phyloP scores from a whole-genome alignment of 371 early-diverging fungal species.

The Gilbertella persicaria region DNA sequence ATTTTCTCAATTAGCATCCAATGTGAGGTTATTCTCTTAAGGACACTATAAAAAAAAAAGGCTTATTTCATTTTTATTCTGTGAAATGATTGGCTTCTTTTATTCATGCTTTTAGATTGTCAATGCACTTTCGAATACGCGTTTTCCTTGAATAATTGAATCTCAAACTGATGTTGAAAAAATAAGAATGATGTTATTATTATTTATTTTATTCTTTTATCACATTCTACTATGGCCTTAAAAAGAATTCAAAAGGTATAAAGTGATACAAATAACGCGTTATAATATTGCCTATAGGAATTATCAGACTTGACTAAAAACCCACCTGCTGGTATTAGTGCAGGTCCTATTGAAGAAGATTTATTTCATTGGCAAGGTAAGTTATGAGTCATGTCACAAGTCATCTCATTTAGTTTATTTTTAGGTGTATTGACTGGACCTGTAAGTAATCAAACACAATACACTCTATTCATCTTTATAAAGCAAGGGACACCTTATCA shows the following conservation, averaged over 20 bases:
- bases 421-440: conserved; percentile 40
- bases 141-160: too few species aligned
- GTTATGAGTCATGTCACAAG: neutral
- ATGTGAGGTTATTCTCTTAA: too few species aligned
- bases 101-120: too few species aligned
- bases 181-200: neutral
- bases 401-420: neutral
- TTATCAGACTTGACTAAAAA: conserved; percentile 68
- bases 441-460: conserved; percentile 25
- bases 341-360: conserved; percentile 70
- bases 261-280: too few species aligned
- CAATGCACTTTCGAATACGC: too few species aligned
- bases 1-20: too few species aligned
- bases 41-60: too few species aligned
- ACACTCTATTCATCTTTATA: too few species aligned
- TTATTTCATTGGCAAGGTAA: conserved; percentile 81
- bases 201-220: neutral
- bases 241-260: neutral
- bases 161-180: neutral
- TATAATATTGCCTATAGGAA: conserved; percentile 55
- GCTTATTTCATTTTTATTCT: too few species aligned
- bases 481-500: conserved; percentile 73
- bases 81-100: too few species aligned
- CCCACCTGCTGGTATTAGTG: conserved; percentile 66
- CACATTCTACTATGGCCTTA: neutral